phyloP scores from a whole-genome alignment of 2,329 filamentous ascomycete genomes.

The Aspergillus floridensis region DNA sequence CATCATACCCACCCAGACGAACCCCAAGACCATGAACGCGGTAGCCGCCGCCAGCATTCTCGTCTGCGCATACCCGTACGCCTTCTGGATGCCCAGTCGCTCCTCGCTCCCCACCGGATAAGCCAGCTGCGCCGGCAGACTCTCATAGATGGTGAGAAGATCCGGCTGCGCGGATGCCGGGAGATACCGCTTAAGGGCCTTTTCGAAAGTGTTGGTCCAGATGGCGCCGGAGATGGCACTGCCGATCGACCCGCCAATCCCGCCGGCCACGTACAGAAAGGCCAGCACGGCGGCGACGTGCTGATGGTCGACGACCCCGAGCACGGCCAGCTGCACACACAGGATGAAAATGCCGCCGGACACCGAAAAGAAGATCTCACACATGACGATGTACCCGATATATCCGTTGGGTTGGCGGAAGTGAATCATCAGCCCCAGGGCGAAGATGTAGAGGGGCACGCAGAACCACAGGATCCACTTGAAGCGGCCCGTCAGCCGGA shows the following conservation, averaged over 20 bases:
- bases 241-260: not conserved
- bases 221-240: constrained; percentile 45
- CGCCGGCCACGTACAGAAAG: constrained; percentile 52
- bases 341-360: constrained; percentile 55
- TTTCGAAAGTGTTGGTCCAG: constrained; percentile 58
- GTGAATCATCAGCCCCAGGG: constrained; percentile 56
- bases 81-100: constrained; percentile 57
- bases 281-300: constrained; percentile 57
- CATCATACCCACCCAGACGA: constrained; percentile 48
- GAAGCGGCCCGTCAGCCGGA: constrained; percentile 53
- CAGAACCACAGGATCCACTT: constrained; percentile 55
- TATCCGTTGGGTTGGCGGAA: constrained; percentile 50
- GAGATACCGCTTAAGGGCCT: constrained; percentile 46
- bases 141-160: constrained; percentile 13
- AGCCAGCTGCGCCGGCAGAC: constrained; percentile 14
- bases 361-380: constrained; percentile 58
- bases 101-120: constrained; percentile 45
- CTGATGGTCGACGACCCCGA: constrained; percentile 55
- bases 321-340: constrained; percentile 54
- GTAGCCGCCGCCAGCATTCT: constrained; percentile 53
- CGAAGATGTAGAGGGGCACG: constrained; percentile 54
- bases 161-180: constrained; percentile 44
- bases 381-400: constrained; percentile 58
- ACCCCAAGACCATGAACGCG: constrained; percentile 43
- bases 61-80: constrained; percentile 57